Percentiles rank a stretch among this genome's conserved stretches.
Conservation (phyloP, 2,329 filamentous ascomycete species). For the Trichophyton verrucosum region DNA sequence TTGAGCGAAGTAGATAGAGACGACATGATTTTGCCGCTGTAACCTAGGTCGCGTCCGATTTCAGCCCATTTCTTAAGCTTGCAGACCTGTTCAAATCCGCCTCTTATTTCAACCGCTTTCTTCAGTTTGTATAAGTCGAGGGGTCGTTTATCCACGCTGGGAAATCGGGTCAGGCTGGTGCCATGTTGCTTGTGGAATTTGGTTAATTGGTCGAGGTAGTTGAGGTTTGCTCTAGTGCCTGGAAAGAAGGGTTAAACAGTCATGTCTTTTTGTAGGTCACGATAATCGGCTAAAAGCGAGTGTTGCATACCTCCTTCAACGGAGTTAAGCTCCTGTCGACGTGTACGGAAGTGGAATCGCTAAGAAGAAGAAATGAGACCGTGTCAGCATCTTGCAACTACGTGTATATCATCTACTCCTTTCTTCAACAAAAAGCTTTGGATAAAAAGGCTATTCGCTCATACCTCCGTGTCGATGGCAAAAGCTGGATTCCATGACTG, state of each 20-base stretch:
- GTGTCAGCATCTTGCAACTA: background rate
- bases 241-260: constrained; percentile 22
- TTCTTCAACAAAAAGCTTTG: background rate
- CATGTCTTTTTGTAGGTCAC: constrained; percentile 30
- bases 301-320: constrained; percentile 74
- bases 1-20: constrained; percentile 94
- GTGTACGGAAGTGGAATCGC: constrained; percentile 93
- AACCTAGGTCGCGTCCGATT: constrained; percentile 89
- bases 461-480: constrained; percentile 91
- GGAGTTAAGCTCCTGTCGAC: constrained; percentile 92
- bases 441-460: constrained; percentile 15
- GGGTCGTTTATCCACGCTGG: constrained; percentile 94
- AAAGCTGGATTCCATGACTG: constrained; percentile 90
- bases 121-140: constrained; percentile 92
- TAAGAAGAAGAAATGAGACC: constrained; percentile 27
- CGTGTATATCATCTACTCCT: background rate
- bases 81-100: constrained; percentile 92
- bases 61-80: constrained; percentile 99
- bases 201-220: constrained; percentile 84
- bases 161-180: constrained; percentile 82
- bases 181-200: constrained; percentile 98
- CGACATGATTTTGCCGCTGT: constrained; percentile 99
- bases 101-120: constrained; percentile 87
- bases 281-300: background rate
- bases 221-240: constrained; percentile 91